Percentiles rank a stretch among this genome's conserved stretches.
Evolutionary conservation across 1,284 basidiomycete genomes (phyloP).

Genomic region (Lentinus polychrous): DNA sequence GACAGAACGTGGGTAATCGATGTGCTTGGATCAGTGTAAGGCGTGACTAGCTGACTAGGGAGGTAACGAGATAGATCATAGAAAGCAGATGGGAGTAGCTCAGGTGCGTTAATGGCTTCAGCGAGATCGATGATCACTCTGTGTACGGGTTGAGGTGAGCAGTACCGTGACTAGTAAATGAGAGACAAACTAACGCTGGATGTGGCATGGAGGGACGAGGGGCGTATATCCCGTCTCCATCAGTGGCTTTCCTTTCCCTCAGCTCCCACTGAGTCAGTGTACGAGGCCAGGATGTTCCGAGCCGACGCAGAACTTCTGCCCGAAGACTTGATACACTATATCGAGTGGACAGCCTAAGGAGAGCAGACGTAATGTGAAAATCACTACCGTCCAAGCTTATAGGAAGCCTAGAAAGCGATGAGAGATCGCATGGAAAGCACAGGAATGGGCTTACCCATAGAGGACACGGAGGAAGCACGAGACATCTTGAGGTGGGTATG

Average conservation of each 20-base stretch:
- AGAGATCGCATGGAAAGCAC: neutral
- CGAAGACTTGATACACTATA: constrained; percentile 53
- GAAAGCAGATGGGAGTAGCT: constrained; percentile 42
- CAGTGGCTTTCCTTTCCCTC: constrained; percentile 47
- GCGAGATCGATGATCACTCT: constrained; percentile 41
- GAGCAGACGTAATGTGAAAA: constrained; percentile 41
- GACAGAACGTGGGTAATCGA: constrained; percentile 31
- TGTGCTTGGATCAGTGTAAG: constrained; percentile 22
- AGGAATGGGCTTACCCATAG: constrained; percentile 28
- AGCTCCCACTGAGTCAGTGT: constrained; percentile 55
- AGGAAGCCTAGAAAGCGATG: neutral
- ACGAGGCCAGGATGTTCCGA: constrained; percentile 50
- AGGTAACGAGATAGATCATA: constrained; percentile 44
- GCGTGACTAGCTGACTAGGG: constrained; percentile 35
- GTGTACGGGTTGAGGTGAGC: constrained; percentile 31
- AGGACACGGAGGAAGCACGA: constrained; percentile 48
- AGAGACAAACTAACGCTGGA: constrained; percentile 45
- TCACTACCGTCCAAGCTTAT: constrained; percentile 22
- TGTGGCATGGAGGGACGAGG: constrained; percentile 50
- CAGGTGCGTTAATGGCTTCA: constrained; percentile 28
- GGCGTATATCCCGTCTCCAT: constrained; percentile 42
- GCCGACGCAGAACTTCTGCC: constrained; percentile 41
- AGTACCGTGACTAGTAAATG: constrained; percentile 8
- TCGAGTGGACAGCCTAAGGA: constrained; percentile 56
- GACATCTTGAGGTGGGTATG: constrained; percentile 47